Evolutionary conservation across 306 rosid species (phyloP).

Genomic region (Vachellia collinsii): DNA sequence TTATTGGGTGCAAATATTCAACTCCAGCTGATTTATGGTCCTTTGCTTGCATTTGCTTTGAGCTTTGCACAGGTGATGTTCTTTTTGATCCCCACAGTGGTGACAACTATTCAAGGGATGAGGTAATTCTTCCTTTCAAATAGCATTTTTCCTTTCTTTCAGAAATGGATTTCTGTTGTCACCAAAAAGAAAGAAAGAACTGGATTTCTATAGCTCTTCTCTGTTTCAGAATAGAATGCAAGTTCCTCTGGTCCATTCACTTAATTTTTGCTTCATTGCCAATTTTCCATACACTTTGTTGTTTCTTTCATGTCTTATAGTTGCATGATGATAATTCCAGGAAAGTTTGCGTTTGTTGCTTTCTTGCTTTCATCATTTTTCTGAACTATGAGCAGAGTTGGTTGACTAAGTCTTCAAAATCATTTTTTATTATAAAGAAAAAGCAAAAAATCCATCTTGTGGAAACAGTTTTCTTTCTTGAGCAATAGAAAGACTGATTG

Average conservation of each 20-base stretch:
- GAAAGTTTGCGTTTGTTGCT: not conserved
- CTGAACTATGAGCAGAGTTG: not conserved
- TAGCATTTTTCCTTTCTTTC: not conserved
- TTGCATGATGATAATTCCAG: not conserved
- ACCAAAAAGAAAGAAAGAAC: too few species aligned
- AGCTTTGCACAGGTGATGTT: slow-evolving; percentile 85
- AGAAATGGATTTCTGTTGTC: slow-evolving; percentile 8
- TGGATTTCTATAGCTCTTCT: slow-evolving; percentile 9
- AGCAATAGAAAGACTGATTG: not conserved
- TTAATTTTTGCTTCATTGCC: not conserved
- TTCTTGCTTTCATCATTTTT: not conserved
- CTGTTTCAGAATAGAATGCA: not conserved
- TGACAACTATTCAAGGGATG: slow-evolving; percentile 85
- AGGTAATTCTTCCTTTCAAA: slow-evolving; percentile 49
- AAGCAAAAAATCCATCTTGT: not conserved
- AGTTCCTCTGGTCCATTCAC: slow-evolving; percentile 4
- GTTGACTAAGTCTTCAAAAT: not conserved
- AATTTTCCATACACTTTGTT: slow-evolving; percentile 3
- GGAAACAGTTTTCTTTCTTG: not conserved
- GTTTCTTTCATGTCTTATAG: not conserved
- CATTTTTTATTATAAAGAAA: not conserved
- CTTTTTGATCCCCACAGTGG: slow-evolving; percentile 91
- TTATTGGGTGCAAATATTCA: slow-evolving; percentile 87
- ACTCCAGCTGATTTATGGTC: slow-evolving; percentile 91
- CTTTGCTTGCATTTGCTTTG: slow-evolving; percentile 86